Evolutionary conservation across 768 basidiomycete genomes (phyloP), one percentile per base, ranked within the genome.

Genomic region (Pholiota microspora): DNA sequence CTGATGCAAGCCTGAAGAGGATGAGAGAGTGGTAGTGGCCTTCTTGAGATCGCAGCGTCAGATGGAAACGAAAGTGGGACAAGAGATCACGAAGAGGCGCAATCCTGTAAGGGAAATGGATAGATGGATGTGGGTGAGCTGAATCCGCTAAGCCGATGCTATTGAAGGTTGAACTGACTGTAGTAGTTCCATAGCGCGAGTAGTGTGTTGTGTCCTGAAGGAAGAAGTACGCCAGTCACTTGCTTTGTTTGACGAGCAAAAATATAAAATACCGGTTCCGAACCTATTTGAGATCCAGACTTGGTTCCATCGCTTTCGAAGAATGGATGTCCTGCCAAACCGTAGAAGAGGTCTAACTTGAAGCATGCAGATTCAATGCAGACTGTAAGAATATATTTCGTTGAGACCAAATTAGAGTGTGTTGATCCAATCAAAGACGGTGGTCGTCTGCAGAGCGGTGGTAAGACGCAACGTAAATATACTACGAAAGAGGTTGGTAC

Each of bases 1-100:
- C 66, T 16, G 77, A 62, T 1, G 83, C 74, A 2, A 89, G 73
- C 28, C 85, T 77, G 66, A 89, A 89, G 25, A 88, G 71, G 35
- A 88, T 83, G 18, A 88, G 70, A 2, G 83, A 78, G 62, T 82
- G 83, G 59, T 87, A 86, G 25, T 66, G 67, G 31, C 82, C 82
- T 55, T 81, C 74, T 40, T 76, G 70, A 1, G 84, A 85, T n/a
- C 85, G 78, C 13, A 86, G 70, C 0, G 80, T 85, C 10, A 85
- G 64, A 45, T 82, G 73, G 63, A 80, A 87, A 7, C 85, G 80
- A 29, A 78, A 82, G 64, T 87, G 84, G 9, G 77, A 78, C 31
- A 79, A 70, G 4, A 84, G 70, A 35, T 70, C 57, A 2, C 62
- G 64, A 44, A 77, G 73, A 0, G 80, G 69, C 4, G 77, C 72